Base-by-base conservation (phyloP, 352 stramenopile species). In the Globisporangium alternatum region DNA sequence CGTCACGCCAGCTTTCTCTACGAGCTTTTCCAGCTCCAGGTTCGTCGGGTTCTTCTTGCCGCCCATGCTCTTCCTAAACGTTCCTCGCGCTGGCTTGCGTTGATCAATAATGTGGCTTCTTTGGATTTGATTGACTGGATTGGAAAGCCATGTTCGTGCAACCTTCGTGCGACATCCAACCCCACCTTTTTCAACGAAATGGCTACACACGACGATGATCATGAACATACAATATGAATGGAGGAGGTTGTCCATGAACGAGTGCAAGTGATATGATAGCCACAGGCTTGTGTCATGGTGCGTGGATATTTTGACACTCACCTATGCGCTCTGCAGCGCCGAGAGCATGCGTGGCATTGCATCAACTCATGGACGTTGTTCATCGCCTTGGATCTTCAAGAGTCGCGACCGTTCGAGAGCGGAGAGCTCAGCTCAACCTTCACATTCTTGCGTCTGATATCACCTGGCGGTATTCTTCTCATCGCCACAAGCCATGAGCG, bases 11-110 rank as follows among this genome's bases (percentile, higher is more conserved):
- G 86, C 79, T 63, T 86, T 80, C 70, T 85, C 79, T 63, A 93
- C 86, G 48, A 95, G 81, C 67, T 81, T 74, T 72, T 92, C 84
- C 54, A 93, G 73, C 67, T 78, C 77, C 60, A 83, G 74, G 70
- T 93, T 95, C 41, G 75, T 89, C 62, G 78, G 75, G 55, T 81
- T 80, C 45, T 68, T 72, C 56, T 76, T 69, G 55, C 66, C 66
- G 49, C 77, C 80, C 76, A 91, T 86, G 28, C 19, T 28, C 19
- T 19, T 22, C 4, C 17, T 44, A 17, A 5, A 19, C 15, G 41
- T 6, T 21, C 19, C 41, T n/a, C 41, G n/a, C 41, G 41, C 5
- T 21, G 7, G 41, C 41, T 47, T 21, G 41, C 28, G 48, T 37
- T 37, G 48, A 35, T 55, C 9, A 13, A 33, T 54, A 9, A 33